Base-by-base conservation (phyloP, 208 protist species). In the Tritrichomonas foetus region DNA sequence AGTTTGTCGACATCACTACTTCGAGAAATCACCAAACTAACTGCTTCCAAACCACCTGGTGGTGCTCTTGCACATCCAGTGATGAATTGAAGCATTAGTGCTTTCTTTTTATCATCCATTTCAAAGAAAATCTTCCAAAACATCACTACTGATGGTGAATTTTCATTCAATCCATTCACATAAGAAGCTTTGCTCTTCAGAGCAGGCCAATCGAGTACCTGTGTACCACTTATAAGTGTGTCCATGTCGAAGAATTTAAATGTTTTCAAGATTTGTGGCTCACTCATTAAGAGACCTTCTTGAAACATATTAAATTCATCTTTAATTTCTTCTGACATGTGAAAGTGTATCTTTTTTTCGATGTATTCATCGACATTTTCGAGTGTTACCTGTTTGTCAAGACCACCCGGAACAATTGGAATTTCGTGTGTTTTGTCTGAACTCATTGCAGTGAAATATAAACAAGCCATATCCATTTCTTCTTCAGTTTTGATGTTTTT, bases 21-120 rank as follows among this genome's bases (percentile, higher is more conserved):
- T 36, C 55, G 0, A 14, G 66, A 55, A 14, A 93, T 93, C 25
- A 13, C 25, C 3, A 93, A 53, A 30, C 30, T 50, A 41, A 93
- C 55, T 72, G 30, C 55, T 41, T 69, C 39, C 33, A 93, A 39
- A 27, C 89, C 89, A 30, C 89, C 55, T 11, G 41, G 16, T 64
- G 89, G 89, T 33, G 89, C 50, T 39, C 89, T 64, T 25, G 30
- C 33, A 53, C 16, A 72, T 36, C 89, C 89, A 39, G 89, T 93
- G 0, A 93, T 41, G 27, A 93, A 93, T 57, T 49, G 44, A 22
- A 89, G 39, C 20, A 93, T 41, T 25, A 84, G 14, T 14, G 14
- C 33, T 66, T 93, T 93, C 41, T 93, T 69, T 44, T 69, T 66
- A 9, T 44, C 55, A 22, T 93, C 55, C 0, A 93, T 22, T 20